Percentiles rank a stretch among this genome's conserved stretches.
phyloP scores from a whole-genome alignment of 805 yeast genomes.

The Candida jianshihensis region DNA sequence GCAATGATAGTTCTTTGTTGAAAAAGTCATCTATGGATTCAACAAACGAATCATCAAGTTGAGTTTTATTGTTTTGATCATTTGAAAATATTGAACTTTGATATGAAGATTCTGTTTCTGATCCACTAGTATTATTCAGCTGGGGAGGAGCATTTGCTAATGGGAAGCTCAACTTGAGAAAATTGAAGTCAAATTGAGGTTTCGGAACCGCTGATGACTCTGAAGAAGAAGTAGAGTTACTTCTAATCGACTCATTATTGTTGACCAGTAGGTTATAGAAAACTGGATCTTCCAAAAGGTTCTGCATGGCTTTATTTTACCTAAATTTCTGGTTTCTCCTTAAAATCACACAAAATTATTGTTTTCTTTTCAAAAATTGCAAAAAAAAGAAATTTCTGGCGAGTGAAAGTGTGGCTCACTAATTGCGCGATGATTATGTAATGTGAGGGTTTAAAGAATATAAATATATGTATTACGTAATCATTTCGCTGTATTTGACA shows the following conservation, averaged over 20 bases:
- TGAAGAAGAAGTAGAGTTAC: not conserved
- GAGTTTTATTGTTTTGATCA: slow-evolving; percentile 5
- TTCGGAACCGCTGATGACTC: not conserved
- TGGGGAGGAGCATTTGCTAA: no score
- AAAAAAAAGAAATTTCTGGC: no score
- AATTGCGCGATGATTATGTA: no score
- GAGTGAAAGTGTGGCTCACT: no score
- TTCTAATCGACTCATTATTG: slow-evolving; percentile 9
- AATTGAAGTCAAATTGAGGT: slow-evolving; percentile 7
- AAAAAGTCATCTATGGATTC: slow-evolving; percentile 12
- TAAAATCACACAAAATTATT: no score
- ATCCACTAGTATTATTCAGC: not conserved
- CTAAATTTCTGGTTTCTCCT: no score
- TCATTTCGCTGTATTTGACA: no score
- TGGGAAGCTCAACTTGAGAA: no score
- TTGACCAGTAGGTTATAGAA: slow-evolving; percentile 17
- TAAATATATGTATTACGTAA: no score
- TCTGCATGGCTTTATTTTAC: slow-evolving; percentile 16
- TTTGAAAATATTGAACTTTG: slow-evolving; percentile 14
- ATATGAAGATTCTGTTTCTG: slow-evolving; percentile 7
- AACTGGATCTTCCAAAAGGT: slow-evolving; percentile 17
- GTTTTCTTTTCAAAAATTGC: no score
- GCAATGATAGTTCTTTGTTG: slow-evolving; percentile 14
- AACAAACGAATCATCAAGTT: not conserved
- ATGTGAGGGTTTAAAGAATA: no score